Conservation (phyloP, 306 rosid genomes). For the Carpinus fangiana region DNA sequence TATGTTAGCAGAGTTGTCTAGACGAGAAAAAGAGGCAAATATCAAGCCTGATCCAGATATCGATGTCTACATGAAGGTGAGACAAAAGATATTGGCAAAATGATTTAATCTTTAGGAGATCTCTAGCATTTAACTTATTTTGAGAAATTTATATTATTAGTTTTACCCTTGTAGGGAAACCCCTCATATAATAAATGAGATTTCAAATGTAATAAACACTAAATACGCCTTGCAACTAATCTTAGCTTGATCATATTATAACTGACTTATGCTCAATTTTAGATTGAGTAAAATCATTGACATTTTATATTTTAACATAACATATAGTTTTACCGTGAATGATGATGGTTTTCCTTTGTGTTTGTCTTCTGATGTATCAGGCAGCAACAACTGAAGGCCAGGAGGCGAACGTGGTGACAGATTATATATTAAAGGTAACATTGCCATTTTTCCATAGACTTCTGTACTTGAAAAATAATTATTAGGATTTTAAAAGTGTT, state of each 20-base stretch:
- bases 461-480: neutral
- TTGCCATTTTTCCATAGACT: slow-evolving; percentile 1
- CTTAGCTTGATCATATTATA: neutral
- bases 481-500: neutral
- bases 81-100: neutral
- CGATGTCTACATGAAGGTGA: slow-evolving; percentile 75
- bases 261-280: neutral
- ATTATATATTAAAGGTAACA: slow-evolving; percentile 73
- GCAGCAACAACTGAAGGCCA: slow-evolving; percentile 75
- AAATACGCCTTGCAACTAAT: neutral
- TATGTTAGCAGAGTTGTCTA: slow-evolving; percentile 60
- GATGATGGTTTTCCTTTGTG: slow-evolving; percentile 18
- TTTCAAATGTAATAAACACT: neutral
- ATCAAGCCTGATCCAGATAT: slow-evolving; percentile 67
- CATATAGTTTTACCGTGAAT: neutral
- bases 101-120: neutral
- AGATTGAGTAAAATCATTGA: neutral
- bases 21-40: slow-evolving; percentile 64
- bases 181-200: neutral
- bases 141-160: neutral
- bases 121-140: neutral
- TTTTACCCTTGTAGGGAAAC: neutral
- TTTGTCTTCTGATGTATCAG: slow-evolving; percentile 38
- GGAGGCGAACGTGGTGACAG: slow-evolving; percentile 67
- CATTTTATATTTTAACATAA: neutral